These are phyloP conservation scores for Elaeis guineensis DNA, from an alignment of 176 grass and related monocot species.

Conservation along the genomic window DNA sequence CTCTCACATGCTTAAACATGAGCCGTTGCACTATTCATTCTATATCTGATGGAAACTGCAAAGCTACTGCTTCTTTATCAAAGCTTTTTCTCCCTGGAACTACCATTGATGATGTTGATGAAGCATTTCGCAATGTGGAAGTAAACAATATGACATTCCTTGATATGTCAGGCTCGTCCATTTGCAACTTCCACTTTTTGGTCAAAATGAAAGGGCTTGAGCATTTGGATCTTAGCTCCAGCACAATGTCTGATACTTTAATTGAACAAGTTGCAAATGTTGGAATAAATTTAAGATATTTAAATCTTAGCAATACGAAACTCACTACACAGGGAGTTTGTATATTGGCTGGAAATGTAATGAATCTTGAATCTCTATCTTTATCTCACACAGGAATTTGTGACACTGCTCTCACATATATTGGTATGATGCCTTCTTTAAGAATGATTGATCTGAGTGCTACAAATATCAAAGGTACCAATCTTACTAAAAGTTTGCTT, in stretches of 20 bases:
- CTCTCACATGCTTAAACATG: conserved; percentile 54
- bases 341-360: conserved; percentile 51
- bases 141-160: conserved; percentile 45
- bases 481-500: conserved; percentile 21
- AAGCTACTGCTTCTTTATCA: conserved; percentile 29
- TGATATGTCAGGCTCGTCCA: conserved; percentile 49
- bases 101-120: conserved; percentile 36
- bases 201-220: conserved; percentile 44
- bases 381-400: conserved; percentile 63
- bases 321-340: conserved; percentile 51
- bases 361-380: conserved; percentile 50
- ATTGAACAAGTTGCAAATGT: conserved; percentile 58
- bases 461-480: conserved; percentile 60
- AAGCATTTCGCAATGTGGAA: conserved; percentile 47
- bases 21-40: conserved; percentile 67
- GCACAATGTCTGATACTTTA: conserved; percentile 42
- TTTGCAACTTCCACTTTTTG: conserved; percentile 49
- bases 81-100: conserved; percentile 37
- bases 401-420: conserved; percentile 63
- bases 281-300: conserved; percentile 58
- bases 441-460: conserved; percentile 43
- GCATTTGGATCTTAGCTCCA: conserved; percentile 58
- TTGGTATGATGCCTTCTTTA: conserved; percentile 62
- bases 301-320: conserved; percentile 49
- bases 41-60: conserved; percentile 35